Evolutionary conservation across 257 asterid genomes (phyloP).

Genomic region (Lavandula angustifolia): DNA sequence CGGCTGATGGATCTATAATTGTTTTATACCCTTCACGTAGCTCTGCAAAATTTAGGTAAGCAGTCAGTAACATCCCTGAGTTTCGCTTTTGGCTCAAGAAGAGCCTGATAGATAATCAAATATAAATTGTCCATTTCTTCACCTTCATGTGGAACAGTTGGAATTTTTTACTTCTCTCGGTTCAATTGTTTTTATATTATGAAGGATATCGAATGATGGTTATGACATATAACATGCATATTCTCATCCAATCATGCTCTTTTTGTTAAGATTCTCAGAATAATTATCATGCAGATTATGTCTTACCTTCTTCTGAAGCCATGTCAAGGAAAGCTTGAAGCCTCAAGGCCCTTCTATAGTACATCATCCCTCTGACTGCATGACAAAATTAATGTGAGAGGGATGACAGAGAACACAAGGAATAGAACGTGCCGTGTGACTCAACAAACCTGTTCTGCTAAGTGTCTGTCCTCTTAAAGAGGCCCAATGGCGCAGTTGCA

Average conservation of each 20-base stretch:
- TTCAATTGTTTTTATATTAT: neutral
- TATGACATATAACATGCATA: neutral
- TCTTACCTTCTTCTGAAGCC: slow-evolving; percentile 84
- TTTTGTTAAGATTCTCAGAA: slow-evolving; percentile 24
- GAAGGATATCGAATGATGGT: neutral
- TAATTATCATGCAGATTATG: slow-evolving; percentile 18
- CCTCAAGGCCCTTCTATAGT: slow-evolving; percentile 92
- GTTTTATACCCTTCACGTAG: slow-evolving; percentile 85
- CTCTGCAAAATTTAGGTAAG: slow-evolving; percentile 51
- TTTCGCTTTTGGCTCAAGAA: neutral
- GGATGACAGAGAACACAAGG: slow-evolving; percentile 9
- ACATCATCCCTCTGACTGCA: slow-evolving; percentile 99
- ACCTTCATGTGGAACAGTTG: no score
- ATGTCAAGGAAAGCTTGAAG: slow-evolving; percentile 99
- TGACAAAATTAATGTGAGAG: slow-evolving; percentile 22
- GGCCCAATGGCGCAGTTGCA: slow-evolving; percentile 98
- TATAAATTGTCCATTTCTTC: no score
- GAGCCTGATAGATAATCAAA: no score
- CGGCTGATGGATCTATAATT: slow-evolving; percentile 64
- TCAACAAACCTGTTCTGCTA: slow-evolving; percentile 72
- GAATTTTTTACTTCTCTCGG: no score
- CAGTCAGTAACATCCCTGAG: slow-evolving; percentile 26
- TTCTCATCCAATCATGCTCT: neutral
- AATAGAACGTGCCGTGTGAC: slow-evolving; percentile 21
- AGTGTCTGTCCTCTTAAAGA: slow-evolving; percentile 99